Base-by-base conservation (phyloP, 2,329 filamentous ascomycete genomes). In the Fusarium haematococcum region DNA sequence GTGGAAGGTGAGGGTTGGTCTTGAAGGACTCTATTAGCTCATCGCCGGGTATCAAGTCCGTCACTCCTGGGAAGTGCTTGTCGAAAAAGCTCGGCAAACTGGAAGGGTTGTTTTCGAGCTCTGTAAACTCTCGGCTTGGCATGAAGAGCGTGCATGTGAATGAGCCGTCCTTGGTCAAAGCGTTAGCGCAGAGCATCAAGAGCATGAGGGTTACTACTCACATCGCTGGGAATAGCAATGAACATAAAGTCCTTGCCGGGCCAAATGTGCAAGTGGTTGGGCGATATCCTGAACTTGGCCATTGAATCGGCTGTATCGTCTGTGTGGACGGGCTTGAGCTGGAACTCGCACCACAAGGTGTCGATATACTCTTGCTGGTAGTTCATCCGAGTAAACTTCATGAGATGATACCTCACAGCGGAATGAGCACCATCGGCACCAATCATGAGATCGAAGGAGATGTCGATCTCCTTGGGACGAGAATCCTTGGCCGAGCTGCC, bases 251-350 rank as follows among this genome's bases (percentile, higher is more conserved):
- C 91, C 77, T 92, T 92, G 35, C 94, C 95, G 0, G 97, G 97
- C 97, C 97, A 99, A 80, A 99, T 99, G 83, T 99, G 97, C 2
- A 99, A 88, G 81, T 98, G 95, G 78, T 98, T 94, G 2, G 95
- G 95, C 0, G 95, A 97, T 76, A 98, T 97, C 57, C 88, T 88
- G 80, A 97, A 98, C 75, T 82, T 86, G 32, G 84, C 82, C 54
- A 81, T 76, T 18, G 81, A 74, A 39, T 83, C 81, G 32, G 79
- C 74, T 6, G 73, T 71, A 14, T 72, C 54, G 9, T 75, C 63
- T 0, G 78, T 77, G 3, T 83, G 71, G 33, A 82, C 82, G 1
- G 94, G 88, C 23, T 89, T 86, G 70, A 99, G 95, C 59, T 91
- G 91, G 80, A 99, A 98, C 80, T 99, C 97, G 82, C 96, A 98